phyloP scores from a whole-genome alignment of 768 basidiomycete genomes.

The Kwoniella dejecticola region DNA sequence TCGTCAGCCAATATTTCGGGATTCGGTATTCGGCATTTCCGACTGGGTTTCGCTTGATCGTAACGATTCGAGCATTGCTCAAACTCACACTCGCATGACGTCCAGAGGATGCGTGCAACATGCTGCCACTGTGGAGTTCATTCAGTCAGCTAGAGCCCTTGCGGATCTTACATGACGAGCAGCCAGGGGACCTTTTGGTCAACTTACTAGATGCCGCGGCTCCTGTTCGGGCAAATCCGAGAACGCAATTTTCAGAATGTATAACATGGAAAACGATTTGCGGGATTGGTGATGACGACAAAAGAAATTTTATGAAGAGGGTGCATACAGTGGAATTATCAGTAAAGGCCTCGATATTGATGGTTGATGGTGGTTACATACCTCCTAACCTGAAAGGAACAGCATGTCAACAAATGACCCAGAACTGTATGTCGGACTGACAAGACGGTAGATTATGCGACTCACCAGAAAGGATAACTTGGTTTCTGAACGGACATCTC shows the following conservation, averaged over 20 bases:
- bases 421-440: not conserved
- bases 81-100: constrained; percentile 49
- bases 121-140: constrained; percentile 40
- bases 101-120: constrained; percentile 51
- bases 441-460: not conserved
- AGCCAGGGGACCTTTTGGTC: not conserved
- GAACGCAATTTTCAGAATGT: not conserved
- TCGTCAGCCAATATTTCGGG: not conserved
- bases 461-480: constrained; percentile 46
- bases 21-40: constrained; percentile 2
- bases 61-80: not conserved
- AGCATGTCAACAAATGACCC: constrained; percentile 3
- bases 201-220: constrained; percentile 47
- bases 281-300: not conserved
- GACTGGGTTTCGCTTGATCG: not conserved
- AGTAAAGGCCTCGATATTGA: not conserved
- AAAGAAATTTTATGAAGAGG: not conserved
- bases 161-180: not conserved
- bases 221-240: constrained; percentile 31
- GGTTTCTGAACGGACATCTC: constrained; percentile 11
- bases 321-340: not conserved
- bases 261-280: not conserved
- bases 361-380: not conserved
- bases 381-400: constrained; percentile 31
- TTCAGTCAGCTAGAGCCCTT: not conserved